Conservation (phyloP, 1,139 yeast genomes). For the Nematodospora anomalae region DNA sequence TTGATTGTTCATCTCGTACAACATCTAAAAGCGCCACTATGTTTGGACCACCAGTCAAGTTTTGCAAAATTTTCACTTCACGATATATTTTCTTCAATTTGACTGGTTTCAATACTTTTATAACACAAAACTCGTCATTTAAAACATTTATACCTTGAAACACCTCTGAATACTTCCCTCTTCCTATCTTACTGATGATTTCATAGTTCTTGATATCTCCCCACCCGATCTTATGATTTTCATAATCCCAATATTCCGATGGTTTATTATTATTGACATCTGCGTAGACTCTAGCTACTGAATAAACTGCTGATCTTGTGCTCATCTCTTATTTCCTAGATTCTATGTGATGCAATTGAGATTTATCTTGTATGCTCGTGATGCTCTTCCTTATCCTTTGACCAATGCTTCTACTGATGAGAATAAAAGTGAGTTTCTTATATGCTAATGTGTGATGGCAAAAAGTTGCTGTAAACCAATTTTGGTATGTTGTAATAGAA, state of each 20-base stretch:
- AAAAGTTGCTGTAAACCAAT: too few species aligned
- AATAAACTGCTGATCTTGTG: constrained; percentile 38
- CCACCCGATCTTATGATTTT: constrained; percentile 68
- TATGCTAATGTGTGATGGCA: too few species aligned
- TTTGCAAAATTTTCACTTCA: constrained; percentile 73
- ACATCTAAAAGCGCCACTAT: constrained; percentile 67
- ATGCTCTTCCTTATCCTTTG: not conserved
- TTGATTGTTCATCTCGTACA: constrained; percentile 71
- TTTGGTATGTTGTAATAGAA: too few species aligned
- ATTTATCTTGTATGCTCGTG: too few species aligned
- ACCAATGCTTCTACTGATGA: not conserved
- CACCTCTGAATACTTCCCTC: constrained; percentile 97
- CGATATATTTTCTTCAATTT: constrained; percentile 77
- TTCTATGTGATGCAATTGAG: not conserved
- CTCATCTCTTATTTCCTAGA: constrained; percentile 9
- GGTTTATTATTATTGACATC: constrained; percentile 82
- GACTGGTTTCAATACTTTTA: constrained; percentile 77
- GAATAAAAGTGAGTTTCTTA: constrained; percentile 1
- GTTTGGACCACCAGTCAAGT: constrained; percentile 74
- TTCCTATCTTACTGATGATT: constrained; percentile 86
- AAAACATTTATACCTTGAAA: constrained; percentile 64
- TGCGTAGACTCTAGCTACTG: constrained; percentile 85
- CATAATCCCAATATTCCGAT: constrained; percentile 92
- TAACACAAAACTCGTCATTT: constrained; percentile 57
- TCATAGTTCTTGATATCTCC: constrained; percentile 80